These are phyloP conservation scores for Talaromyces sp. DNA, from an alignment of 2,329 filamentous ascomycete genomes.

Conservation along the genomic window DNA sequence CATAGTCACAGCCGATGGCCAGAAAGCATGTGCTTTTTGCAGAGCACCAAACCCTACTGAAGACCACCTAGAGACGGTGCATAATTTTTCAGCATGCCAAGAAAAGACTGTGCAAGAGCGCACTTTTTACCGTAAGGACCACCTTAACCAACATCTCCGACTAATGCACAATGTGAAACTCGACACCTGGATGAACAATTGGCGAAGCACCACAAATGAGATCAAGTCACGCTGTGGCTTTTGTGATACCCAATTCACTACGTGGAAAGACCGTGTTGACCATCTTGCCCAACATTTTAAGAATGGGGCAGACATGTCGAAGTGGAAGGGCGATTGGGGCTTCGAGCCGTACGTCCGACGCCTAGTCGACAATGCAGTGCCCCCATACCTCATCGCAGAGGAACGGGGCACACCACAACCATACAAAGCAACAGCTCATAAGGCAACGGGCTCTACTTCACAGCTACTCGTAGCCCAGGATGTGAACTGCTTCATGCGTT, in stretches of 20 bases:
- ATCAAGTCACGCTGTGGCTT: conserved; percentile 48
- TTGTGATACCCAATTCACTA: conserved; percentile 34
- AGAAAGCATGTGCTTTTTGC: conserved; percentile 56
- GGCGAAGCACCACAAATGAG: conserved; percentile 52
- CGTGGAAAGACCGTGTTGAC: conserved; percentile 42
- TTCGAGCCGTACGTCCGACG: conserved; percentile 32
- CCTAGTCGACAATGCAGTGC: conserved; percentile 33
- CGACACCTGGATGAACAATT: conserved; percentile 51
- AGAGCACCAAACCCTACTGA: conserved; percentile 47
- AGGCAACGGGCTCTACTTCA: not conserved
- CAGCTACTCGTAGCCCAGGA: conserved; percentile 26
- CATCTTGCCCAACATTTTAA: conserved; percentile 38
- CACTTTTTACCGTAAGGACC: conserved; percentile 60
- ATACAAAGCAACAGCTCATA: conserved; percentile 18
- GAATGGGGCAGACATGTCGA: conserved; percentile 31
- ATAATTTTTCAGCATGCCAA: conserved; percentile 56
- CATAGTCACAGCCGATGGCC: conserved; percentile 42
- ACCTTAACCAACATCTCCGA: conserved; percentile 56
- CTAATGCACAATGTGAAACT: conserved; percentile 57
- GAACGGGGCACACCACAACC: conserved; percentile 30
- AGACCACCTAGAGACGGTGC: conserved; percentile 51
- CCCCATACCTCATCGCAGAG: conserved; percentile 32
- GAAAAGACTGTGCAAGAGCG: conserved; percentile 56
- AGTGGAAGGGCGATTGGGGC: conserved; percentile 39
- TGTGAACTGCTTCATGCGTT: conserved; percentile 37